Base-by-base conservation (phyloP, 2,329 filamentous ascomycete species). In the Aspergillus sp. region DNA sequence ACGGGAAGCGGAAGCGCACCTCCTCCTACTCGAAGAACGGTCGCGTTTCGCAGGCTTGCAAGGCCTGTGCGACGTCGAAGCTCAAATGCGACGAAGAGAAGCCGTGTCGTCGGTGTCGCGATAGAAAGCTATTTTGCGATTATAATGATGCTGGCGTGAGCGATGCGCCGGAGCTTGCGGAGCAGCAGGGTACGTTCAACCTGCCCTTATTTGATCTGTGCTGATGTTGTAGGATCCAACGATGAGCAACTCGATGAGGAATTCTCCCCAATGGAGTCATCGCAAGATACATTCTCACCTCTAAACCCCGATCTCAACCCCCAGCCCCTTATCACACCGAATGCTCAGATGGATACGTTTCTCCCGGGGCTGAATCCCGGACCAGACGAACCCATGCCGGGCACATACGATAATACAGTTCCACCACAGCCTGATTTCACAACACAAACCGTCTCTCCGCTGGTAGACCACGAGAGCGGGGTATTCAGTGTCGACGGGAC, bases 11-110 rank as follows among this genome's bases (percentile, higher is more conserved):
- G 40, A 66, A 66, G 54, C 58, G 65, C 15, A 59, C 49, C 41
- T 55, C 61, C 2, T 61, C 63, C 3, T 50, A 61, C n/a, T 33
- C 63, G 27, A 69, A 68, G 42, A 67, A 64, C 45, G 67, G 68
- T 11, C 71, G 78, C 6, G 78, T 80, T 4, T 78, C 74, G 5
- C 80, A 82, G 65, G 81, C 81, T 1, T 83, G 81, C 59, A 80
- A 80, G 57, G 74, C 78, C 5, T 83, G 81, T 60, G 80, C 81
- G 20, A 73, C 76, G 20, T 77, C 79, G 3, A 81, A 83, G 63
- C 70, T 83, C 19, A 80, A 81, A 64, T 83, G 81, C 60, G 80
- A 83, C 59, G 81, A 83, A 60, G 74, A 79, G 46, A 83, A 83
- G 68, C 81, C 81, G 7, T 83, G 81, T 64, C 79, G 73, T 60